Base-by-base conservation (phyloP, 2,329 filamentous ascomycete genomes). In the Cladophialophora psammophila region DNA sequence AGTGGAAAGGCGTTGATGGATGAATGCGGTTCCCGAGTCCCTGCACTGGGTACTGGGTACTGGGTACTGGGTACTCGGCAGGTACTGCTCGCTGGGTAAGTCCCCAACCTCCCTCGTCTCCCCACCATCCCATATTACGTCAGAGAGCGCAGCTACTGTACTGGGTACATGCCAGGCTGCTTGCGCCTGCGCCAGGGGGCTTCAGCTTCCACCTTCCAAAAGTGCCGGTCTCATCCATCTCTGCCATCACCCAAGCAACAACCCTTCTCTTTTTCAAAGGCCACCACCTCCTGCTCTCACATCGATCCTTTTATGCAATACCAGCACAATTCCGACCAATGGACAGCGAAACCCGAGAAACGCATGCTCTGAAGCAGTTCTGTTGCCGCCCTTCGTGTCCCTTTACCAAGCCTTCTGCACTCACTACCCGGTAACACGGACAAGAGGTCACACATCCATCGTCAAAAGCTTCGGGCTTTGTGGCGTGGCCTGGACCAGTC, bases 401-500 rank as follows among this genome's bases (percentile, higher is more conserved):
- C 26, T 18, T 26, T 12, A 48, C 42, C 18, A 50, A 26, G 2
- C 18, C 9, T 50, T 6, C 42, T 20, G 45, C 45, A 50, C 12
- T n/a, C 18, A 12, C 20, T 18, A 13, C n/a, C 9, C n/a, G 15
- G 40, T 5, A 15, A 15, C 40, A 20, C 36, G 40, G 40, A 45
- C n/a, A 18, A 20, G 20, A 15, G n/a, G n/a, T 18, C 40, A 45
- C 40, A 45, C 40, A 18, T 45, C n/a, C 45, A 18, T 45, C 45
- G 26, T 50, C 45, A 2, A 50, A 50, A 50, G 38, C 45, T 50
- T 50, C 45, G 50, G 31, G 31, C 7, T 45, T 31, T 60, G 48
- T 54, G 36, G 58, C 56, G 57, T 55, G 50, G 58, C 35, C 57
- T 61, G 34, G 63, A 61, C 63, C 50, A 35, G 31, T 52, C 58